These are phyloP conservation scores for Moesziomyces aphidis DNA, from an alignment of 1,284 basidiomycete genomes.

Conservation along the genomic window DNA sequence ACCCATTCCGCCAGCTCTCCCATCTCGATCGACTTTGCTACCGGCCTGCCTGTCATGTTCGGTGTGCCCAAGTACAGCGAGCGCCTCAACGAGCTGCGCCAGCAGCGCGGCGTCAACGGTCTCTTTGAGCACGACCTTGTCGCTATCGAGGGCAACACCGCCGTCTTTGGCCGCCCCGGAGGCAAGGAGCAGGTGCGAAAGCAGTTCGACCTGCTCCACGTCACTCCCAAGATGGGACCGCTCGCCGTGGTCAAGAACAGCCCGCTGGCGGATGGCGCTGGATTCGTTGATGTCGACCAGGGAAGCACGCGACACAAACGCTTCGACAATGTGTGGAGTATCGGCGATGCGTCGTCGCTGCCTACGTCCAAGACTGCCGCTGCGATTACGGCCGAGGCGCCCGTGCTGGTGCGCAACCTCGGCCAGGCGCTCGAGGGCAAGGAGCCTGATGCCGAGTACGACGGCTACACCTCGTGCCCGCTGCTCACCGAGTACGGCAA, in stretches of 20 bases:
- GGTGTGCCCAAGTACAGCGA: conserved; percentile 85
- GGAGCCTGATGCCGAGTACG: conserved; percentile 50
- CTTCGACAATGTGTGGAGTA: conserved; percentile 82
- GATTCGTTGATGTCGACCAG: conserved; percentile 80
- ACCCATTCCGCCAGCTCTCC: conserved; percentile 69
- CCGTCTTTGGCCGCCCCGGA: conserved; percentile 75
- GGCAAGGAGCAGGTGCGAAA: conserved; percentile 71
- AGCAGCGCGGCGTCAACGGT: conserved; percentile 82
- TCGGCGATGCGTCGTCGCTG: conserved; percentile 90
- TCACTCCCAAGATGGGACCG: conserved; percentile 90
- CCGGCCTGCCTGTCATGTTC: conserved; percentile 92
- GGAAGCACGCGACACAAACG: conserved; percentile 85
- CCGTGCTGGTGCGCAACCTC: conserved; percentile 91
- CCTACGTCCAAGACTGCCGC: conserved; percentile 97
- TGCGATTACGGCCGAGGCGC: conserved; percentile 89
- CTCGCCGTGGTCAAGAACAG: conserved; percentile 79
- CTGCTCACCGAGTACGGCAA: conserved; percentile 82
- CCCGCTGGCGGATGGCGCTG: conserved; percentile 73
- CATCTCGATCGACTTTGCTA: conserved; percentile 81
- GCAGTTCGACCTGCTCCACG: conserved; percentile 88
- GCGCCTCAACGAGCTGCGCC: conserved; percentile 81
- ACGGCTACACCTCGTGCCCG: conserved; percentile 67
- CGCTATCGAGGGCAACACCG: conserved; percentile 76
- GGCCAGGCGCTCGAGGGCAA: conserved; percentile 45
- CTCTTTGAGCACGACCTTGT: conserved; percentile 87